These are phyloP conservation scores for Lactuca sativa DNA, from an alignment of 129 eudicot genomes.

Conservation along the genomic window DNA sequence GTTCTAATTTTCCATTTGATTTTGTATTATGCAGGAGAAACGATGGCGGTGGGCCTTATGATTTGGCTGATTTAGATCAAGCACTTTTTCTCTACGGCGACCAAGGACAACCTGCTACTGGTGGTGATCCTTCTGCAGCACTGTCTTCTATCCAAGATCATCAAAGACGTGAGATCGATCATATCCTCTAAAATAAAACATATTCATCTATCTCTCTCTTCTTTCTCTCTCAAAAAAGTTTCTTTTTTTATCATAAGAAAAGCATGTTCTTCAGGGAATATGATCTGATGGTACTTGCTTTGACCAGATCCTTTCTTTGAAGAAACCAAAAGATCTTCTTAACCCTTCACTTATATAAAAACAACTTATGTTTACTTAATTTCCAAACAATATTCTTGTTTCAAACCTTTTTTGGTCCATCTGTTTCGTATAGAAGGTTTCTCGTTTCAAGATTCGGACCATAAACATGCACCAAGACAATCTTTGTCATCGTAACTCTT, in stretches of 20 bases:
- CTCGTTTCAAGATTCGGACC: slow-evolving; percentile 40
- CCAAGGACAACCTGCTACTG: slow-evolving; percentile 46
- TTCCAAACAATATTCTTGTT: slow-evolving; percentile 31
- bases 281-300: slow-evolving; percentile 57
- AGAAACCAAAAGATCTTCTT: slow-evolving; percentile 28
- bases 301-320: slow-evolving; percentile 76
- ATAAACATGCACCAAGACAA: slow-evolving; percentile 43
- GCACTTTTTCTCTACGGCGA: slow-evolving; percentile 80
- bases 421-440: slow-evolving; percentile 33
- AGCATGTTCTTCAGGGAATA: slow-evolving; percentile 42
- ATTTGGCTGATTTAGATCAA: slow-evolving; percentile 93
- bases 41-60: slow-evolving; percentile 65
- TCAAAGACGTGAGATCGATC: slow-evolving; percentile 52
- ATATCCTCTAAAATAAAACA: neutral
- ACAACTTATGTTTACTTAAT: slow-evolving; percentile 27
- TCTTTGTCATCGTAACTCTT: slow-evolving; percentile 28
- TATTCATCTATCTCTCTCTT: slow-evolving; percentile 20
- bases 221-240: slow-evolving; percentile 34
- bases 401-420: slow-evolving; percentile 24
- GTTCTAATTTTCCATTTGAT: slow-evolving; percentile 10
- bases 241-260: slow-evolving; percentile 48
- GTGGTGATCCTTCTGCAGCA: slow-evolving; percentile 47
- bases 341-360: slow-evolving; percentile 22
- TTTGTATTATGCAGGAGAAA: slow-evolving; percentile 43
- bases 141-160: slow-evolving; percentile 62